A percentile compares a stretch with the other conserved stretches of the same genome.
phyloP scores from a whole-genome alignment of 148 eudicot genomes.

The Dianthus caryophyllus region DNA sequence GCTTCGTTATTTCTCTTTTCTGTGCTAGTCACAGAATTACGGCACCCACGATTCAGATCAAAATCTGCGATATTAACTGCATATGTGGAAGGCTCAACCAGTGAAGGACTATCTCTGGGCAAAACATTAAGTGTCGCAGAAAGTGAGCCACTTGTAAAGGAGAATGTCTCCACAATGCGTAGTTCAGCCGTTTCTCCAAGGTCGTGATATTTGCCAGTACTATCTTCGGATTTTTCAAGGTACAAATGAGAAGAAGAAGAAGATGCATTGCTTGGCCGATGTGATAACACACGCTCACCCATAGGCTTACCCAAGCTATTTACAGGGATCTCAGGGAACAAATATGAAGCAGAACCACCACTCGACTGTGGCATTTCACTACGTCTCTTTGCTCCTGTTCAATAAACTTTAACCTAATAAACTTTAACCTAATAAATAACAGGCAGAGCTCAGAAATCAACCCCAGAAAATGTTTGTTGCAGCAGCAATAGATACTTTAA shows the following conservation, averaged over 20 bases:
- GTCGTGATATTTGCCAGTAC: conserved; percentile 21
- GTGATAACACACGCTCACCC: conserved; percentile 18
- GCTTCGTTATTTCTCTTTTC: conserved; percentile 25
- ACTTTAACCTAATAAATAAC: conserved; percentile 28
- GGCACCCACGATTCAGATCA: conserved; percentile 24
- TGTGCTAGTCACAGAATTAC: conserved; percentile 19
- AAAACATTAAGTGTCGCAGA: conserved; percentile 31
- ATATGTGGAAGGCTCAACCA: conserved; percentile 27
- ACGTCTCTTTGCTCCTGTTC: conserved; percentile 64
- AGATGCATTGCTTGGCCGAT: conserved; percentile 29
- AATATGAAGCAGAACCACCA: conserved; percentile 34
- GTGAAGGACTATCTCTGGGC: conserved; percentile 15
- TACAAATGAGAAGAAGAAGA: conserved; percentile 33
- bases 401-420: conserved; percentile 87
- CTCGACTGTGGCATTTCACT: conserved; percentile 22
- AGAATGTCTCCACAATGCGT: conserved; percentile 29
- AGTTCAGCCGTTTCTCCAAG: conserved; percentile 22
- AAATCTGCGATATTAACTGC: too few relatives aligned
- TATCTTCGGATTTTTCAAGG: conserved; percentile 33
- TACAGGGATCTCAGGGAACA: conserved; percentile 40
- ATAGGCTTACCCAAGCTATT: conserved; percentile 14
- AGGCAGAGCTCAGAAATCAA: conserved; percentile 8
- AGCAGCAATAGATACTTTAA: neutral
- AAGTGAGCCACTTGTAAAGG: conserved; percentile 34
- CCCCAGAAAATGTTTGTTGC: neutral